Conservation (phyloP, 75 land plant genomes). For the Chamaecyparis obtusa region DNA sequence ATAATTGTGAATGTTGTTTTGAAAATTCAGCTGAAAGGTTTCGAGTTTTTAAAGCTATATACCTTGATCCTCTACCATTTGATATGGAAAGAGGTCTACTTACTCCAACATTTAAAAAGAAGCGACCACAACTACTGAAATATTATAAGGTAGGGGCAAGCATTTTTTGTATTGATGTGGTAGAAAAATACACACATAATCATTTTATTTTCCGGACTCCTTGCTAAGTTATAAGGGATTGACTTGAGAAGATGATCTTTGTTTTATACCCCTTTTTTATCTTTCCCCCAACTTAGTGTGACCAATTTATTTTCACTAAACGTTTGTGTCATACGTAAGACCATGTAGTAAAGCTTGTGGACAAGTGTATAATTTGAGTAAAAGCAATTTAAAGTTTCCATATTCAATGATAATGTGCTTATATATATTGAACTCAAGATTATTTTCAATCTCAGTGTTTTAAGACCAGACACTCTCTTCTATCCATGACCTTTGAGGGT, state of each 20-base stretch:
- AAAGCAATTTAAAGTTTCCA: neutral
- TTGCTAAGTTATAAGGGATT: too few species aligned
- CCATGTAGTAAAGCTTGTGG: neutral
- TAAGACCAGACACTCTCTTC: too few species aligned
- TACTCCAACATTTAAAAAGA: slow-evolving; percentile 96
- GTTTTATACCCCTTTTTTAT: neutral
- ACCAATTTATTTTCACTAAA: neutral
- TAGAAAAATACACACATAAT: neutral
- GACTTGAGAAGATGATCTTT: neutral
- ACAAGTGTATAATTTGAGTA: neutral
- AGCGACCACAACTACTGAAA: slow-evolving; percentile 91
- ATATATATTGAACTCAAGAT: too few species aligned
- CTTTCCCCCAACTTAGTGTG: neutral
- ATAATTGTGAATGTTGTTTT: neutral
- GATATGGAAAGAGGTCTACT: slow-evolving; percentile 92
- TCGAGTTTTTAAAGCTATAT: slow-evolving; percentile 85
- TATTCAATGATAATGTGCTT: too few species aligned
- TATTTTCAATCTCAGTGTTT: too few species aligned
- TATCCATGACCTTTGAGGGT: too few species aligned
- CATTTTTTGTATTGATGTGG: neutral
- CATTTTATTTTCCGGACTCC: neutral
- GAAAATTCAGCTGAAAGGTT: slow-evolving; percentile 85
- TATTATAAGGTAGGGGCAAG: slow-evolving; percentile 69
- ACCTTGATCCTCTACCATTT: slow-evolving; percentile 88
- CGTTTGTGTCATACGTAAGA: neutral